phyloP scores from a whole-genome alignment of 441 rosid species.

The Raphanus hybrid region DNA sequence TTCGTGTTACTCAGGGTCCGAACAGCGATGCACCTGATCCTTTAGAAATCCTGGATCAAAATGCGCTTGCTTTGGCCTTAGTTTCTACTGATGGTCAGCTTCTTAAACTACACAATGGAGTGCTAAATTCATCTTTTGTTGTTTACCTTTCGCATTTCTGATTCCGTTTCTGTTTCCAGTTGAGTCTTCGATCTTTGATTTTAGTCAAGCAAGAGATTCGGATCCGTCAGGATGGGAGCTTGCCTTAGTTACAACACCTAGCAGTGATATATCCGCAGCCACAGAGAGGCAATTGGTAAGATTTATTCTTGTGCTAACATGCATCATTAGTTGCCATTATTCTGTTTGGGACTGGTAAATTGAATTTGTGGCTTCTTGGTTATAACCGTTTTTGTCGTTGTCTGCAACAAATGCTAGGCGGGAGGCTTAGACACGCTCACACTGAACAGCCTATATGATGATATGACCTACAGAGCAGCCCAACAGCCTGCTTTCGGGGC shows the following conservation, averaged over 20 bases:
- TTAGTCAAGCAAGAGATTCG: conserved; percentile 61
- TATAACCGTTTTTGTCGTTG: not conserved
- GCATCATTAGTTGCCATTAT: conserved; percentile 8
- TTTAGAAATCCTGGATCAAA: conserved; percentile 77
- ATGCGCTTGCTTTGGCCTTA: conserved; percentile 90
- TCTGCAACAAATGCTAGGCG: conserved; percentile 51
- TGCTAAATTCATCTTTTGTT: conserved; percentile 1
- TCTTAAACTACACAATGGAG: not conserved
- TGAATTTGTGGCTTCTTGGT: not conserved
- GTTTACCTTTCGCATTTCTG: conserved; percentile 16
- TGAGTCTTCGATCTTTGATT: conserved; percentile 35
- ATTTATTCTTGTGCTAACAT: conserved; percentile 15
- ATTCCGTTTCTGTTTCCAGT: conserved; percentile 25
- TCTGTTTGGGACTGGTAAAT: not conserved
- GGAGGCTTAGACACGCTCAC: conserved; percentile 95
- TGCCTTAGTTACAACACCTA: conserved; percentile 83
- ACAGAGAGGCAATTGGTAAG: conserved; percentile 90
- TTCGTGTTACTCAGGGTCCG: conserved; percentile 62
- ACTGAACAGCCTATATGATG: conserved; percentile 80
- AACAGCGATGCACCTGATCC: conserved; percentile 57
- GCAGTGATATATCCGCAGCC: conserved; percentile 68
- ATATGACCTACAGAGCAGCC: conserved; percentile 68
- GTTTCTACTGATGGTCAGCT: conserved; percentile 71
- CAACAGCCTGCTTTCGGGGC: conserved; percentile 72
- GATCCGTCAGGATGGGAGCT: conserved; percentile 97